Evolutionary conservation across 2,329 filamentous ascomycete species (phyloP).

Genomic region (Exophiala oligosperma): DNA sequence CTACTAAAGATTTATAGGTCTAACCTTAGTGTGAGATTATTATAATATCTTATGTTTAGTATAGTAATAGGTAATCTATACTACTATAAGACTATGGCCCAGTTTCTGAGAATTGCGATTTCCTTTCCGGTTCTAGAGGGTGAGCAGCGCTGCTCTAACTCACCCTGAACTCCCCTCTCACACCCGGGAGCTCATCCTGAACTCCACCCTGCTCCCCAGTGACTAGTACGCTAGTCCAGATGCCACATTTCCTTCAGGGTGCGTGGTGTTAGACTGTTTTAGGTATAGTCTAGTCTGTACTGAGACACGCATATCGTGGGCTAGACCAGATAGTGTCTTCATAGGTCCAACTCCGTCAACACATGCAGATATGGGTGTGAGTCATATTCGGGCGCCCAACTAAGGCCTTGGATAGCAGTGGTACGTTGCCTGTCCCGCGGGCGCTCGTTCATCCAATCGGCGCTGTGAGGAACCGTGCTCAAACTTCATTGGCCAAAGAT

Average conservation of each 20-base stretch:
- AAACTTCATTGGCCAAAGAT: constrained; percentile 1
- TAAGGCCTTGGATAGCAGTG: not conserved
- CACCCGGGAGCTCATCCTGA: not conserved
- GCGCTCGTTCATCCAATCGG: not conserved
- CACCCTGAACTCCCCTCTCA: not conserved
- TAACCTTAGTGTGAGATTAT: too few relatives aligned
- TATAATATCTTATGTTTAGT: too few relatives aligned
- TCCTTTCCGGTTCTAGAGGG: not conserved
- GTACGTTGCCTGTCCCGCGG: not conserved
- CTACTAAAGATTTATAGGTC: too few relatives aligned
- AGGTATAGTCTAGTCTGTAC: not conserved
- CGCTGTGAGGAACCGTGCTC: not conserved
- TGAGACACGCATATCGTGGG: not conserved
- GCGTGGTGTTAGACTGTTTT: not conserved
- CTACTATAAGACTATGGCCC: not conserved
- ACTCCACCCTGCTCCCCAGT: not conserved
- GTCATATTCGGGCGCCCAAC: not conserved
- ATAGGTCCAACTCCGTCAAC: not conserved
- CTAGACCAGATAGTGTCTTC: not conserved
- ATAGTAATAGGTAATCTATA: too few relatives aligned
- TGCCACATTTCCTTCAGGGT: constrained; percentile 1
- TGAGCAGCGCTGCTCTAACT: not conserved
- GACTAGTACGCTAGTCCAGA: not conserved
- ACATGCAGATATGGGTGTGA: not conserved
- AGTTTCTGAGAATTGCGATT: not conserved